Conservation (phyloP, 495 filamentous ascomycete genomes). For the Lasiosphaeria miniovina region DNA sequence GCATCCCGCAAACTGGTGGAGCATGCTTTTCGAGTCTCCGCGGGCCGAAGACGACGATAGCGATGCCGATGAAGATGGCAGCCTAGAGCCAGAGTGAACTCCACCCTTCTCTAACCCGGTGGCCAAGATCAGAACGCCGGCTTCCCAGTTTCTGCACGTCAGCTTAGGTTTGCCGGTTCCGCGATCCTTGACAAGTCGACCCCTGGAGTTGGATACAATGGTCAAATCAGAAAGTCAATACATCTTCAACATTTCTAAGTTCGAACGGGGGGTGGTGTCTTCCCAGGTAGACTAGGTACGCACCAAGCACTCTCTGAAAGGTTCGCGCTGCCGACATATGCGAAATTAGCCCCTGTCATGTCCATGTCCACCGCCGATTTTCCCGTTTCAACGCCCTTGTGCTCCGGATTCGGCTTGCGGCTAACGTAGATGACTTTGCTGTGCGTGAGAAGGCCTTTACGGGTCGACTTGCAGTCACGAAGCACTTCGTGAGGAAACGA, state of each 20-base stretch:
- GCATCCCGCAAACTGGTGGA: no score
- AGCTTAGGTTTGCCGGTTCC: slow-evolving; percentile 63
- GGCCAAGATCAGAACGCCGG: slow-evolving; percentile 73
- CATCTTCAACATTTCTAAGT: not conserved
- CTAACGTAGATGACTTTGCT: slow-evolving; percentile 78
- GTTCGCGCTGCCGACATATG: slow-evolving; percentile 91
- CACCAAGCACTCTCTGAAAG: slow-evolving; percentile 90
- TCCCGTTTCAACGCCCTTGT: not conserved
- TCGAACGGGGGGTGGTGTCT: not conserved
- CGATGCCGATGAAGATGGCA: no score
- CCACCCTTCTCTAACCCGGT: not conserved
- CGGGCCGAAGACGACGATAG: no score
- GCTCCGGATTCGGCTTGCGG: slow-evolving; percentile 22
- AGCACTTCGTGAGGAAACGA: slow-evolving; percentile 70
- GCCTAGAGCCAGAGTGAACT: no score
- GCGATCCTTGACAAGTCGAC: slow-evolving; percentile 63
- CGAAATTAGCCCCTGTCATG: slow-evolving; percentile 47
- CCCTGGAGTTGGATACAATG: slow-evolving; percentile 11
- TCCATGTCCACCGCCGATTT: not conserved
- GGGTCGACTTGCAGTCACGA: slow-evolving; percentile 67
- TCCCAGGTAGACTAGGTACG: slow-evolving; percentile 26
- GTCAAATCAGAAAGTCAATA: no score
- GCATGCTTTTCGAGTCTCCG: no score
- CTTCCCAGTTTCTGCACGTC: slow-evolving; percentile 94
- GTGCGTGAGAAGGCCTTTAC: slow-evolving; percentile 76